Conservation (phyloP, 306 rosid species). For the Vigna radiata region DNA sequence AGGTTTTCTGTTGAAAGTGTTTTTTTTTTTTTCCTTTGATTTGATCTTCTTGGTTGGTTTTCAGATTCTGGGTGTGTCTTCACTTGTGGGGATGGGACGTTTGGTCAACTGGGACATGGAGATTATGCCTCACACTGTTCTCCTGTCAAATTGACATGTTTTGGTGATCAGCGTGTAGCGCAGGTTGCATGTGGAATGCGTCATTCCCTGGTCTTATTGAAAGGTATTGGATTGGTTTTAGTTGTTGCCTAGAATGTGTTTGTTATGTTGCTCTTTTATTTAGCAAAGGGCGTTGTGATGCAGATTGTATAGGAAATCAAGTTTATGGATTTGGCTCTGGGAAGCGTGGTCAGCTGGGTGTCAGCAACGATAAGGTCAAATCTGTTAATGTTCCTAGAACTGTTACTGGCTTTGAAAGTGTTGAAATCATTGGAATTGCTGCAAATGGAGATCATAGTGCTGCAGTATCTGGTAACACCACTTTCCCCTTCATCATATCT, state of each 20-base stretch:
- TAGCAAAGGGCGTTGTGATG: constrained; percentile 32
- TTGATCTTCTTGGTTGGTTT: constrained; percentile 27
- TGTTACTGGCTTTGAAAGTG: constrained; percentile 60
- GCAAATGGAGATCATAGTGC: constrained; percentile 98
- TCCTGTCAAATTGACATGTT: constrained; percentile 68
- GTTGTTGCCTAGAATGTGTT: constrained; percentile 13
- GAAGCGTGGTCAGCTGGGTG: constrained; percentile 90
- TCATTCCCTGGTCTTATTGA: constrained; percentile 80
- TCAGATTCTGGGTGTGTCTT: constrained; percentile 67
- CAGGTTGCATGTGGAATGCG: constrained; percentile 93
- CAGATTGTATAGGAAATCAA: constrained; percentile 57
- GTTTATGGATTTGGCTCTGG: constrained; percentile 91
- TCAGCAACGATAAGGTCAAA: constrained; percentile 60
- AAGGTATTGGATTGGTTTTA: constrained; percentile 57
- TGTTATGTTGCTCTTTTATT: not conserved
- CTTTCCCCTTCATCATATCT: constrained; percentile 36
- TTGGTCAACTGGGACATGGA: constrained; percentile 99
- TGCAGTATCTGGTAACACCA: constrained; percentile 68
- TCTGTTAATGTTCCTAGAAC: constrained; percentile 60
- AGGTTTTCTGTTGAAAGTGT: constrained; percentile 1
- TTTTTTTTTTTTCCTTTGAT: not conserved
- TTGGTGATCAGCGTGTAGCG: constrained; percentile 59
- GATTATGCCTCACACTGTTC: constrained; percentile 59
- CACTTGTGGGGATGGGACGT: constrained; percentile 91
- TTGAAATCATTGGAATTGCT: constrained; percentile 53